Percentiles rank a stretch among this genome's conserved stretches.
phyloP scores from a whole-genome alignment of 2,329 filamentous ascomycete species.

The Cyphellophora europaea region DNA sequence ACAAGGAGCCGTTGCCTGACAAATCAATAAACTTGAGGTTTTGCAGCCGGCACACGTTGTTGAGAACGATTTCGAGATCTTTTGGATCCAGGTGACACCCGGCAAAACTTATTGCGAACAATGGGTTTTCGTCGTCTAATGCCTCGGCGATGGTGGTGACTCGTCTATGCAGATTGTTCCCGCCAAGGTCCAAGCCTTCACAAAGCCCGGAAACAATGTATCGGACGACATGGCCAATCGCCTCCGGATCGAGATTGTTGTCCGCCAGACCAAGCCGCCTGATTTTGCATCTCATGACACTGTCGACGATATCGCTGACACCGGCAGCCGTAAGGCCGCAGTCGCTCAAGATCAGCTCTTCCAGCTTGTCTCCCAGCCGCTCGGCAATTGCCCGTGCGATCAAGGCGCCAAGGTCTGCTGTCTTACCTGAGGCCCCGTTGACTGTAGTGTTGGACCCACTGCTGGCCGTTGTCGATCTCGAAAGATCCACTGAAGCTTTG shows the following conservation, averaged over 20 bases:
- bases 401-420: slow-evolving; percentile 51
- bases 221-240: slow-evolving; percentile 63
- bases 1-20: slow-evolving; percentile 78
- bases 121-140: slow-evolving; percentile 40
- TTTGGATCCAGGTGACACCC: slow-evolving; percentile 71
- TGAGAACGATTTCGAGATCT: slow-evolving; percentile 65
- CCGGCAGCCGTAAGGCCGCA: slow-evolving; percentile 64
- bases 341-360: slow-evolving; percentile 74
- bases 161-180: slow-evolving; percentile 58
- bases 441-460: slow-evolving; percentile 3
- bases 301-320: slow-evolving; percentile 69
- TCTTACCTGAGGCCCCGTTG: slow-evolving; percentile 12
- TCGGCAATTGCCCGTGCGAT: slow-evolving; percentile 68
- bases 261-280: slow-evolving; percentile 73
- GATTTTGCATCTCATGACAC: slow-evolving; percentile 67
- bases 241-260: slow-evolving; percentile 66
- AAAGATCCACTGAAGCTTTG: slow-evolving; percentile 18
- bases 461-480: slow-evolving; percentile 11
- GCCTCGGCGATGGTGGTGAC: slow-evolving; percentile 41
- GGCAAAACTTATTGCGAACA: slow-evolving; percentile 78
- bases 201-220: slow-evolving; percentile 71
- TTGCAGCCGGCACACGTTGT: slow-evolving; percentile 58
- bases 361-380: slow-evolving; percentile 66
- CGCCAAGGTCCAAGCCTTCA: slow-evolving; percentile 79
- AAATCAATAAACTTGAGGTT: slow-evolving; percentile 84